Evolutionary conservation across 2,329 filamentous ascomycete genomes (phyloP).

Genomic region (Arthroderma uncinatum): DNA sequence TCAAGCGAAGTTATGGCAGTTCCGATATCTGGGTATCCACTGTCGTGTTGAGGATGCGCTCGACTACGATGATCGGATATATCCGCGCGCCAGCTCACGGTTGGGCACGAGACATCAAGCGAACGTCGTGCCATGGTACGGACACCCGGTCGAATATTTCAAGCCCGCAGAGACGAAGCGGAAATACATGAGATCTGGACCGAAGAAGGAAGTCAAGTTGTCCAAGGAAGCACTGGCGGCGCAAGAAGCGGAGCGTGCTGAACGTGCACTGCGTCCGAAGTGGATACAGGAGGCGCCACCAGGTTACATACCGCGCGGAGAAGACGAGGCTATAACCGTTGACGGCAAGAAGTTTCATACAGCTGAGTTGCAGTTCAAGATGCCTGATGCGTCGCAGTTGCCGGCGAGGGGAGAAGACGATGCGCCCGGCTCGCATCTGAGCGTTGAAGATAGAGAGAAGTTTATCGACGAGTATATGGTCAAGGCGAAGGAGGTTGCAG

Average conservation of each 20-base stretch:
- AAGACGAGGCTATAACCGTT: constrained; percentile 53
- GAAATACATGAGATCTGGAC: constrained; percentile 51
- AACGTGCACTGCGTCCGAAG: constrained; percentile 71
- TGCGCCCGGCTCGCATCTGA: constrained; percentile 27
- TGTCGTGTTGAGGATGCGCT: constrained; percentile 90
- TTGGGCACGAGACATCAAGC: constrained; percentile 88
- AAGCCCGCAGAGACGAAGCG: constrained; percentile 80
- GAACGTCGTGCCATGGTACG: constrained; percentile 72
- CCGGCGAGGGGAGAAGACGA: constrained; percentile 36
- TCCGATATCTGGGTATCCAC: constrained; percentile 89
- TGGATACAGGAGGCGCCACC: constrained; percentile 87
- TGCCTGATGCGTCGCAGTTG: constrained; percentile 47
- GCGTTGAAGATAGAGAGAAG: constrained; percentile 37
- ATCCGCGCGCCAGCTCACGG: constrained; percentile 85
- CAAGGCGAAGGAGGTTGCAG: constrained; percentile 53
- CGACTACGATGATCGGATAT: constrained; percentile 95
- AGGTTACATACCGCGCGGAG: constrained; percentile 75
- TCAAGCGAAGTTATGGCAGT: constrained; percentile 90
- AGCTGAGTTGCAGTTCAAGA: constrained; percentile 65
- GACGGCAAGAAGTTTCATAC: constrained; percentile 64
- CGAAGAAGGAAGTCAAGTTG: constrained; percentile 65
- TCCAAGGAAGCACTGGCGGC: constrained; percentile 70
- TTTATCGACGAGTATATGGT: constrained; percentile 68
- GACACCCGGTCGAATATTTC: constrained; percentile 76
- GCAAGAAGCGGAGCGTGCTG: constrained; percentile 68